These are phyloP conservation scores for Pseudogymnoascus sp. DNA, from an alignment of 2,329 filamentous ascomycete genomes.

Conservation along the genomic window DNA sequence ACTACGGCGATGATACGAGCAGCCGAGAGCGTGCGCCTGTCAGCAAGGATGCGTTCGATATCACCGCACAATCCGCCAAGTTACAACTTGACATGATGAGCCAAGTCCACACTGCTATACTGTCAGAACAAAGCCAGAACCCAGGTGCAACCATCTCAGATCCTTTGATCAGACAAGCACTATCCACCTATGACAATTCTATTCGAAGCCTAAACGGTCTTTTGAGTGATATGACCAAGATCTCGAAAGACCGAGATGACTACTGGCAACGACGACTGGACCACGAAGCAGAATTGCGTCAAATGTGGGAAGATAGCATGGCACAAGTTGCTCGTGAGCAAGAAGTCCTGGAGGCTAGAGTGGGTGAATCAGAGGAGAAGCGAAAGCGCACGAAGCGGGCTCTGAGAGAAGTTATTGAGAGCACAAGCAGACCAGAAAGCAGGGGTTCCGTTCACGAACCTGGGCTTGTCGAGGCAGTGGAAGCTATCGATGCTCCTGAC, in stretches of 20 bases:
- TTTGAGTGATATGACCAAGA: constrained; percentile 78
- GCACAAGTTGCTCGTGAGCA: constrained; percentile 91
- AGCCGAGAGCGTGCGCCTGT: constrained; percentile 63
- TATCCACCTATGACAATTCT: constrained; percentile 79
- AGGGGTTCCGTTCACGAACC: constrained; percentile 12
- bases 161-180: constrained; percentile 63
- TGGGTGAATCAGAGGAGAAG: constrained; percentile 86
- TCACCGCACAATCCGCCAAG: constrained; percentile 90
- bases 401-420: constrained; percentile 72
- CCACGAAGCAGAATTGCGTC: constrained; percentile 80
- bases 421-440: constrained; percentile 24
- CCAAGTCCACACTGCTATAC: constrained; percentile 74
- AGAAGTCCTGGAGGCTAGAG: constrained; percentile 76
- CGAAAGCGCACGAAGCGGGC: constrained; percentile 82
- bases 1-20: constrained; percentile 72
- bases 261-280: constrained; percentile 96
- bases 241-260: constrained; percentile 85
- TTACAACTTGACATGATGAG: constrained; percentile 85
- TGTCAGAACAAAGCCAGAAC: constrained; percentile 60
- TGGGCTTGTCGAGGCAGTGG: constrained; percentile 8
- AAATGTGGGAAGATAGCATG: constrained; percentile 99
- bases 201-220: constrained; percentile 80
- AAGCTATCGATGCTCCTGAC: constrained; percentile 30
- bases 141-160: constrained; percentile 69
- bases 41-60: constrained; percentile 90